Percentiles rank a stretch among this genome's conserved stretches.
phyloP scores from a whole-genome alignment of 345 rosid genomes.

The Anastatica hierochuntica region DNA sequence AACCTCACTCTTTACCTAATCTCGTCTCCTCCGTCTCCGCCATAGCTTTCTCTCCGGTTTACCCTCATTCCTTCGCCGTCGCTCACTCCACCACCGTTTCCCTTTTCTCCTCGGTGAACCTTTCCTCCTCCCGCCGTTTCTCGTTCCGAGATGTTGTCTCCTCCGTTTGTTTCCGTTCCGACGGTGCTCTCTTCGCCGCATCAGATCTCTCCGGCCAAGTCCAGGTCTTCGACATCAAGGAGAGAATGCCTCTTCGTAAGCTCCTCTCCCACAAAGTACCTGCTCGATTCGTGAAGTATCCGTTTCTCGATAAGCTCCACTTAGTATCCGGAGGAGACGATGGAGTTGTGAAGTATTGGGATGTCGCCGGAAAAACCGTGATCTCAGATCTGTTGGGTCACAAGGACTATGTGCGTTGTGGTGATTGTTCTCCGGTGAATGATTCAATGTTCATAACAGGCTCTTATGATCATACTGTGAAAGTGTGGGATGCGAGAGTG shows the following conservation, averaged over 20 bases:
- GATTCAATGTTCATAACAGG: slow-evolving; percentile 66
- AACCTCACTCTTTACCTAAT: slow-evolving; percentile 40
- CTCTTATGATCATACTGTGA: slow-evolving; percentile 85
- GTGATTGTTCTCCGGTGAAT: slow-evolving; percentile 72
- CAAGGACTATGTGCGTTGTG: slow-evolving; percentile 83
- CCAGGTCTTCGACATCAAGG: slow-evolving; percentile 64
- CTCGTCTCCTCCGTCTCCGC: slow-evolving; percentile 53
- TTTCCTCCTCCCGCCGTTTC: slow-evolving; percentile 41
- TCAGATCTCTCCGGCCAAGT: slow-evolving; percentile 72
- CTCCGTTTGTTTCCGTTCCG: slow-evolving; percentile 69
- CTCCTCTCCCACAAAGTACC: slow-evolving; percentile 75
- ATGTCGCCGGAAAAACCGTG: slow-evolving; percentile 59
- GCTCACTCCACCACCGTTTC: slow-evolving; percentile 64
- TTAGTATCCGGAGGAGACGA: slow-evolving; percentile 91
- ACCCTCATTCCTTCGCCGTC: slow-evolving; percentile 55
- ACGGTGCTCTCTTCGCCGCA: slow-evolving; percentile 77
- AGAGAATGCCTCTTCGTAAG: slow-evolving; percentile 66
- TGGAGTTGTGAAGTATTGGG: slow-evolving; percentile 87
- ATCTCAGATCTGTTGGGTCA: slow-evolving; percentile 60
- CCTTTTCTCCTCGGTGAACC: slow-evolving; percentile 43
- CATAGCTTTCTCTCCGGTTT: slow-evolving; percentile 52
- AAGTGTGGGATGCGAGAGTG: slow-evolving; percentile 83
- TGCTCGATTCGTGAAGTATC: slow-evolving; percentile 72
- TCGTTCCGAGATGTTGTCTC: slow-evolving; percentile 74
- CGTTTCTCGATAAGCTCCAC: slow-evolving; percentile 70